Conservation (phyloP, 768 basidiomycete species). For the Termitomyces sp. region DNA sequence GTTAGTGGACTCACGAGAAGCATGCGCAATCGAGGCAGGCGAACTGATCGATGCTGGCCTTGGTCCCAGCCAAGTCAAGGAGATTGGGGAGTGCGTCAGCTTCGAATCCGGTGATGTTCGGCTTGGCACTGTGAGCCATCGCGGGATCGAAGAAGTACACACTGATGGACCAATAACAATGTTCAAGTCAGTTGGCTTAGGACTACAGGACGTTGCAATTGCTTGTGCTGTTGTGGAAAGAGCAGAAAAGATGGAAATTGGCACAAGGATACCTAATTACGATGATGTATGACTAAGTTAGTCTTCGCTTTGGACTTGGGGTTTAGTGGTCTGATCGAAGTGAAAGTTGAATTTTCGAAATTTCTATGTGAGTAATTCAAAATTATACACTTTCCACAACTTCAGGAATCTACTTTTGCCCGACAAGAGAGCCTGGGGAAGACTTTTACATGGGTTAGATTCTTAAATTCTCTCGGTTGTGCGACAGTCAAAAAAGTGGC, state of each 20-base stretch:
- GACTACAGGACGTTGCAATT: slow-evolving; percentile 84
- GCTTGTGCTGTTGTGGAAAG: slow-evolving; percentile 59
- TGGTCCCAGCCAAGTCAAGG: slow-evolving; percentile 37
- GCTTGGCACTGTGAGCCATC: not conserved
- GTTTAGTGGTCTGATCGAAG: too few species aligned
- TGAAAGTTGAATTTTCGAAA: too few species aligned
- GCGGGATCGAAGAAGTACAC: slow-evolving; percentile 3
- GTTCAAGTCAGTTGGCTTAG: slow-evolving; percentile 87
- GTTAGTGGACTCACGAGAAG: slow-evolving; percentile 70
- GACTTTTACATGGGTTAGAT: too few species aligned
- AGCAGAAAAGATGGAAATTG: slow-evolving; percentile 50
- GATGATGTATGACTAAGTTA: slow-evolving; percentile 23
- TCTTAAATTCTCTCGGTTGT: too few species aligned
- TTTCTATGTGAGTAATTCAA: too few species aligned
- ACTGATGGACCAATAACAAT: slow-evolving; percentile 34
- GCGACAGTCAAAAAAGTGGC: too few species aligned
- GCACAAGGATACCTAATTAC: slow-evolving; percentile 43
- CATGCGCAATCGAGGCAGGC: slow-evolving; percentile 74
- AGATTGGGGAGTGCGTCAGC: slow-evolving; percentile 62
- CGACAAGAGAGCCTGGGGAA: too few species aligned
- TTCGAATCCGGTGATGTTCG: slow-evolving; percentile 11
- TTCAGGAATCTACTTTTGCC: too few species aligned
- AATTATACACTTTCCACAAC: too few species aligned
- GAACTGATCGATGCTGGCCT: slow-evolving; percentile 63
- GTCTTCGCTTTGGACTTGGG: too few species aligned